Conservation (phyloP, 2,329 filamentous ascomycete species). For the Mariannaea sp. region DNA sequence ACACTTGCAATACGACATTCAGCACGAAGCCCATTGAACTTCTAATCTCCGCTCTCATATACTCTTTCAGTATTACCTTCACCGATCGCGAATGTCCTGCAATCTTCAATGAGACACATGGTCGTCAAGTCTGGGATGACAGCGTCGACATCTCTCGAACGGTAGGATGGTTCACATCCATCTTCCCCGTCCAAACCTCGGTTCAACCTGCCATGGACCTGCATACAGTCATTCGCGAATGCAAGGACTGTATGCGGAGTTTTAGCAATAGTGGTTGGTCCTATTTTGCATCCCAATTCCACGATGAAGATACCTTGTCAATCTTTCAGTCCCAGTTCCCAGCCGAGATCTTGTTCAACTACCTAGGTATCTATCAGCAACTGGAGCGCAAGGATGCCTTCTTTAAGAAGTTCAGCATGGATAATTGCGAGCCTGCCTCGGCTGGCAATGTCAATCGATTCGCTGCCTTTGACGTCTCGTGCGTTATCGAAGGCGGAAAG, state of each 20-base stretch:
- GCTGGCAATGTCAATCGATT: background rate
- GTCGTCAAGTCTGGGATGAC: constrained; percentile 40
- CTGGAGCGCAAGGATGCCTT: constrained; percentile 20
- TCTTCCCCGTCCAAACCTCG: constrained; percentile 33
- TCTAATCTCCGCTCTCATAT: constrained; percentile 35
- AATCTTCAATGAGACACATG: constrained; percentile 42
- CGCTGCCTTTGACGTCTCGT: background rate
- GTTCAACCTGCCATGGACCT: background rate
- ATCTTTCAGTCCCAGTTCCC: constrained; percentile 41
- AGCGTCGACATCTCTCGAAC: constrained; percentile 39
- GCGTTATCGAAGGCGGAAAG: background rate
- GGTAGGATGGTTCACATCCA: constrained; percentile 45
- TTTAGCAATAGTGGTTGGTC: constrained; percentile 26
- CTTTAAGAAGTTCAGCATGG: background rate
- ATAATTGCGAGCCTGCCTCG: background rate
- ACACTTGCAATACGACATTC: constrained; percentile 26
- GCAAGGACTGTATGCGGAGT: constrained; percentile 29
- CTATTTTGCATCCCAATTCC: constrained; percentile 28
- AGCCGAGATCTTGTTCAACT: constrained; percentile 40
- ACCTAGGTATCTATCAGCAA: constrained; percentile 29
- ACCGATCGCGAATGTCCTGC: constrained; percentile 31
- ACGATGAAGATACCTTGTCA: constrained; percentile 24
- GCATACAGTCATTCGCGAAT: constrained; percentile 19
- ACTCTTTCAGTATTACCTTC: constrained; percentile 36
- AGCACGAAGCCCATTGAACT: constrained; percentile 40